Evolutionary conservation across 2,329 filamentous ascomycete species (phyloP), one percentile per base, ranked within the genome.

Genomic region (Tolypocladium guangdongense): DNA sequence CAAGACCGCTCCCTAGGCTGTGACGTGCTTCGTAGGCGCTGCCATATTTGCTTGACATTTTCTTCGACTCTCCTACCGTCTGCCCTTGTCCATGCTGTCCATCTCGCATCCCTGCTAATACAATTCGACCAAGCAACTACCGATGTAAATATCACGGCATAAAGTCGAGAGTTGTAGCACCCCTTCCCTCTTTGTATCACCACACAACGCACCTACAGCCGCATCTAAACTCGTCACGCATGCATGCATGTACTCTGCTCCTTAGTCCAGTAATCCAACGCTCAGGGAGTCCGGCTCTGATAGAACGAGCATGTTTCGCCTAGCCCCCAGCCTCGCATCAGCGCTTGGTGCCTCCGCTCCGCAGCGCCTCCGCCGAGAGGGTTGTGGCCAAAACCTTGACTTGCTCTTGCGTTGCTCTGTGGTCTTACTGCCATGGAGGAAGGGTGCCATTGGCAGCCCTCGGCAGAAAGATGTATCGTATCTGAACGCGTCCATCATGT

Each of bases 401-500:
- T 52, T 77, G 57, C 63, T 83, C 78, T 83, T 71, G 80, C 80
- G 80, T 78, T 69, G 71, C 75, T 72, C 70, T 72, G 80, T 83
- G 80, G 71, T 80, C 79, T 79, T 70, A 63, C 65, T 74, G 77
- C 75, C 78, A 82, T 76, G 58, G 67, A 59, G 54, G 16, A 33
- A 54, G 50, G 41, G 20, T 7, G 20, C 45, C 50, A 51, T 12
- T 22, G 50, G 60, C 18, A 20, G 11, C 6, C 62, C 64, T 56
- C 58, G 71, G 74, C 76, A 78, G 66, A 66, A 70, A 81, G 78
- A 81, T 71, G 80, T 83, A 83, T 82, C 77, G 77, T 82, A 82
- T 81, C 78, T 75, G 72, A 78, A 81, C 78, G 78, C 79, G 69
- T 53, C 35, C 30, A 12, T 45, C 49, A 30, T 32, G 18, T 47